Evolutionary conservation across 768 basidiomycete genomes (phyloP).

Genomic region (Hemileccinum impolitum): DNA sequence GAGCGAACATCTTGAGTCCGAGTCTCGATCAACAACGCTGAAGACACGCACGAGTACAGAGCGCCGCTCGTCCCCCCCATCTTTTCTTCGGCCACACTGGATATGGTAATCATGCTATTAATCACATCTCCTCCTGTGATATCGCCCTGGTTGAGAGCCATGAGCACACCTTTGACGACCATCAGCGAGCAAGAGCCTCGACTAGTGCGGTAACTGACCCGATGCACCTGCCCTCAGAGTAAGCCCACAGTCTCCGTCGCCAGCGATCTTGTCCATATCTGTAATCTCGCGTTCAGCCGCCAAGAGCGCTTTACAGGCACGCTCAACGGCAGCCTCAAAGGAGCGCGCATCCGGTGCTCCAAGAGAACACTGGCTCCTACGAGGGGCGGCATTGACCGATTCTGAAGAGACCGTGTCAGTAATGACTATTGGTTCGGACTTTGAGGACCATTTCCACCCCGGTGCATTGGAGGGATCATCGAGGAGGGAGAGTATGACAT

Average conservation of each 20-base stretch:
- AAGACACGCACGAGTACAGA: slow-evolving; percentile 72
- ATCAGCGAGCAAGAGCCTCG: not conserved
- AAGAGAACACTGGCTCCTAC: slow-evolving; percentile 18
- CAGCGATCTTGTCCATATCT: slow-evolving; percentile 84
- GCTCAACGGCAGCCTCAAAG: slow-evolving; percentile 54
- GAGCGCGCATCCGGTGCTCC: slow-evolving; percentile 41
- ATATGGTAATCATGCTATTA: slow-evolving; percentile 60
- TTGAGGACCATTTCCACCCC: slow-evolving; percentile 83
- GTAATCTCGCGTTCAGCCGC: slow-evolving; percentile 88
- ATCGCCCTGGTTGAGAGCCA: slow-evolving; percentile 49
- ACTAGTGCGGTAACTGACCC: slow-evolving; percentile 37
- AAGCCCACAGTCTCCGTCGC: slow-evolving; percentile 80
- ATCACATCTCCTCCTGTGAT: slow-evolving; percentile 66
- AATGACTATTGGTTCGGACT: slow-evolving; percentile 34
- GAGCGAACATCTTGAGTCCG: not conserved
- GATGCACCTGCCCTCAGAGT: slow-evolving; percentile 74
- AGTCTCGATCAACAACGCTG: not conserved
- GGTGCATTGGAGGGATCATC: slow-evolving; percentile 67
- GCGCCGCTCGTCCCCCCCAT: slow-evolving; percentile 95
- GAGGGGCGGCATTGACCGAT: slow-evolving; percentile 8
- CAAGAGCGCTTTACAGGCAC: slow-evolving; percentile 65
- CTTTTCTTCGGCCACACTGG: slow-evolving; percentile 71
- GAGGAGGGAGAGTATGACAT: slow-evolving; percentile 59
- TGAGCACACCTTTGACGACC: slow-evolving; percentile 49
- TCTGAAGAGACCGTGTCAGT: slow-evolving; percentile 10